These are phyloP conservation scores for Pleurozium schreberi DNA, from an alignment of 225 moss, liverwort and hornwort species.

Conservation along the genomic window DNA sequence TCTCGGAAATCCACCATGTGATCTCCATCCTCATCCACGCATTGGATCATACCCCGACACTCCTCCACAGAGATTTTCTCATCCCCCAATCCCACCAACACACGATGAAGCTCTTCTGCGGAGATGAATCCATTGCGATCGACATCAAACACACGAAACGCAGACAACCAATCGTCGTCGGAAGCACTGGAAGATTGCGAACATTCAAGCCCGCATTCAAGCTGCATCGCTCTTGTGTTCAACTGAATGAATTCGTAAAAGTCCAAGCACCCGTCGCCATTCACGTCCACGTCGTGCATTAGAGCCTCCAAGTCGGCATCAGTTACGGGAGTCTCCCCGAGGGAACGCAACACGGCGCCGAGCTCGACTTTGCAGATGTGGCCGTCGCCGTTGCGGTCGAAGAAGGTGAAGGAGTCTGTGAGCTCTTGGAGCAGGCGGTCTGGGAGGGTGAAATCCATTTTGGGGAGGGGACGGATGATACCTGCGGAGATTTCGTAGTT, in stretches of 20 bases:
- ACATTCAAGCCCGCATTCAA: neutral
- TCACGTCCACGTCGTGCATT: conserved; percentile 20
- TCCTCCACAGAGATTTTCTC: conserved; percentile 25
- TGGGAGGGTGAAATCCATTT: neutral
- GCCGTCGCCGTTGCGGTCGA: conserved; percentile 47
- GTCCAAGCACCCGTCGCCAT: conserved; percentile 37
- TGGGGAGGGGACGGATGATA: neutral
- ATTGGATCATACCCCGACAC: conserved; percentile 1
- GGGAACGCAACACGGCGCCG: conserved; percentile 23
- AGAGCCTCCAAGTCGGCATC: conserved; percentile 30
- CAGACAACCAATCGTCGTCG: neutral
- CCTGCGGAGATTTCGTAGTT: neutral
- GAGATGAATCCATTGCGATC: conserved; percentile 38
- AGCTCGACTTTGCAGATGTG: conserved; percentile 34
- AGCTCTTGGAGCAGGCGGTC: conserved; percentile 12
- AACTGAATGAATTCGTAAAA: conserved; percentile 41
- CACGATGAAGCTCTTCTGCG: conserved; percentile 35
- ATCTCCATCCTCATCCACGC: conserved; percentile 9
- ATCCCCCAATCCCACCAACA: conserved; percentile 23
- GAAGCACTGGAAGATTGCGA: neutral
- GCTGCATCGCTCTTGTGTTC: conserved; percentile 12
- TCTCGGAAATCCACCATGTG: neutral
- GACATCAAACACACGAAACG: conserved; percentile 40
- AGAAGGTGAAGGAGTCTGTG: conserved; percentile 34
- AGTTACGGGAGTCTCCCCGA: conserved; percentile 18